Evolutionary conservation across 2,329 filamentous ascomycete species (phyloP).

Genomic region (Arthrobotrys conoides): DNA sequence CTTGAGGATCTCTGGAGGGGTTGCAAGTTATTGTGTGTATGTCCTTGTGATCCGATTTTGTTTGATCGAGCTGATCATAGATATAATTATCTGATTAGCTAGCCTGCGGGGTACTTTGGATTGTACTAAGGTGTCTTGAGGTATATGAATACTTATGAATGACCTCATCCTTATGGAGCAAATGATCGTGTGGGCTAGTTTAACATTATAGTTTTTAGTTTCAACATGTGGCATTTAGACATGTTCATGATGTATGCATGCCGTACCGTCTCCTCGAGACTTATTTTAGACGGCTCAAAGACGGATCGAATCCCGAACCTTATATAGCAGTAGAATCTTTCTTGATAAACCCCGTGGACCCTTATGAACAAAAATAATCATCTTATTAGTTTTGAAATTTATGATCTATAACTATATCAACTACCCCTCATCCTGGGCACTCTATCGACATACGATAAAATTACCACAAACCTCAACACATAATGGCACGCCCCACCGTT

Average conservation of each 20-base stretch:
- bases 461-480: slow-evolving; percentile 17
- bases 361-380: no score
- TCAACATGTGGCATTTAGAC: neutral
- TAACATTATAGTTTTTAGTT: neutral
- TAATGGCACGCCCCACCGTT: neutral
- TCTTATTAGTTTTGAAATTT: no score
- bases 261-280: neutral
- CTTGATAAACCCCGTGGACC: neutral
- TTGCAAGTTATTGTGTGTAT: neutral
- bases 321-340: neutral
- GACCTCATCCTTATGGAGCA: neutral
- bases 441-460: neutral
- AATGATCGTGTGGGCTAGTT: neutral
- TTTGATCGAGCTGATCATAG: no score
- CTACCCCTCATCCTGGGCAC: neutral
- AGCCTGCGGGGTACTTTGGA: neutral
- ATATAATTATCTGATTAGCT: neutral
- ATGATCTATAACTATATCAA: neutral
- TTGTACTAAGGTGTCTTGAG: neutral
- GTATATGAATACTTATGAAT: slow-evolving; percentile 5
- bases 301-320: neutral
- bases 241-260: neutral
- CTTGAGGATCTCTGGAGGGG: neutral
- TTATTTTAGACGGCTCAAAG: neutral
- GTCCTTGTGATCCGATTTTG: slow-evolving; percentile 4